Percentiles rank a stretch among this genome's conserved stretches.
Conservation (phyloP, 2,329 filamentous ascomycete genomes). For the Coniochaeta sp. region DNA sequence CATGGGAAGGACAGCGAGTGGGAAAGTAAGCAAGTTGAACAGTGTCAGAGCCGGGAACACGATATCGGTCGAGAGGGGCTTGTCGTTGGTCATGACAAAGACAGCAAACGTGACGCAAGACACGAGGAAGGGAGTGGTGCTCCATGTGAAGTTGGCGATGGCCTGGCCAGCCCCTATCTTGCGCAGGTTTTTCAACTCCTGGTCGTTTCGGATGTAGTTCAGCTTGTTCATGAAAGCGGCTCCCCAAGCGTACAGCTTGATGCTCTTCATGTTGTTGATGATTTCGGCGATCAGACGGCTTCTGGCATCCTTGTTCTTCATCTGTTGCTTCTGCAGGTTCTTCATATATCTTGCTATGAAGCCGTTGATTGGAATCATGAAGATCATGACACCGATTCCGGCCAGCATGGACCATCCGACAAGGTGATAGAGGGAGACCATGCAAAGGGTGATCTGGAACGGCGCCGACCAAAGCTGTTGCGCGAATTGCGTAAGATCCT, state of each 20-base stretch:
- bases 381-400: conserved; percentile 86
- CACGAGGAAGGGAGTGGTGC: conserved; percentile 91
- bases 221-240: conserved; percentile 96
- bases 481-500: conserved; percentile 91
- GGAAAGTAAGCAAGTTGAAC: conserved; percentile 95
- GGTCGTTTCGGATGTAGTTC: conserved; percentile 91
- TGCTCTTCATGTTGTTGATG: conserved; percentile 98
- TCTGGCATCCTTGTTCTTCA: conserved; percentile 97
- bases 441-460: conserved; percentile 92
- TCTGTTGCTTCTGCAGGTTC: conserved; percentile 87
- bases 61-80: conserved; percentile 83
- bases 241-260: conserved; percentile 98
- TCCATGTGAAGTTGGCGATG: conserved; percentile 97
- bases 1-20: conserved; percentile 90
- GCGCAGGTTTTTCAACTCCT: conserved; percentile 88
- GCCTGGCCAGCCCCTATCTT: conserved; percentile 94
- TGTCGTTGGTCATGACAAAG: conserved; percentile 78
- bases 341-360: conserved; percentile 91
- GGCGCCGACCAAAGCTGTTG: conserved; percentile 96
- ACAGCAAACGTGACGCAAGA: conserved; percentile 95
- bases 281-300: conserved; percentile 96
- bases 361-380: conserved; percentile 96
- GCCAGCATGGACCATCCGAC: conserved; percentile 94
- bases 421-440: conserved; percentile 92
- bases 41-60: conserved; percentile 87